phyloP scores from a whole-genome alignment of 176 grass and related monocot genomes.

The Dendrocalamus sinicus region DNA sequence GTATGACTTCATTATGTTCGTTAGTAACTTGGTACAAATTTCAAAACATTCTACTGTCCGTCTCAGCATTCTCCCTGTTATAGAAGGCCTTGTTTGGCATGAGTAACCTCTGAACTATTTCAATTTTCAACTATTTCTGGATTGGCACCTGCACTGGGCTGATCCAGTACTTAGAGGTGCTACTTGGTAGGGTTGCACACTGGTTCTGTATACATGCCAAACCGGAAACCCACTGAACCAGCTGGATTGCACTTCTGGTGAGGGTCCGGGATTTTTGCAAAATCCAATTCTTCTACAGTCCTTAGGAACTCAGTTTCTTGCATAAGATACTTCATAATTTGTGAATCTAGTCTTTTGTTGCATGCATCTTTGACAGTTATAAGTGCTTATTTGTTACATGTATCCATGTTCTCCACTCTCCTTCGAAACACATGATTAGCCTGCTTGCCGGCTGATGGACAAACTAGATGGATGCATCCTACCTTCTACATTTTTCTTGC shows the following conservation, averaged over 20 bases:
- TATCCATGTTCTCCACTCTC: slow-evolving; percentile 5
- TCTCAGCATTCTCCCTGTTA: slow-evolving; percentile 21
- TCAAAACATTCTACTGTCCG: slow-evolving; percentile 16
- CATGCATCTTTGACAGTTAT: slow-evolving; percentile 20
- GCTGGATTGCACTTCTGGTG: neutral
- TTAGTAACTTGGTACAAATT: slow-evolving; percentile 6
- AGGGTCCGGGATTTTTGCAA: neutral
- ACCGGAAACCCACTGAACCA: neutral
- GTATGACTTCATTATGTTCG: slow-evolving; percentile 18
- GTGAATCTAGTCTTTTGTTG: slow-evolving; percentile 18
- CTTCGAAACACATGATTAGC: slow-evolving; percentile 16
- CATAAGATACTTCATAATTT: slow-evolving; percentile 9
- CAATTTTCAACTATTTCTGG: slow-evolving; percentile 21
- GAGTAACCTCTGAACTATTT: slow-evolving; percentile 18
- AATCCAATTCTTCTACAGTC: slow-evolving; percentile 6
- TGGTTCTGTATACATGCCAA: slow-evolving; percentile 14
- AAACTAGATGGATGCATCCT: slow-evolving; percentile 34
- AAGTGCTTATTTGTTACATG: neutral
- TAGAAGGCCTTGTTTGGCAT: slow-evolving; percentile 33
- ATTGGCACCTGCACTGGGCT: neutral
- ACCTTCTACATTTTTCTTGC: slow-evolving; percentile 16
- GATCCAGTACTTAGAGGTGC: slow-evolving; percentile 29
- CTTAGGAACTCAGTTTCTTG: neutral
- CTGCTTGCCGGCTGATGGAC: slow-evolving; percentile 27
- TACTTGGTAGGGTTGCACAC: slow-evolving; percentile 30